Base-by-base conservation (phyloP, 257 asterid species). In the Osmanthus fragrans region DNA sequence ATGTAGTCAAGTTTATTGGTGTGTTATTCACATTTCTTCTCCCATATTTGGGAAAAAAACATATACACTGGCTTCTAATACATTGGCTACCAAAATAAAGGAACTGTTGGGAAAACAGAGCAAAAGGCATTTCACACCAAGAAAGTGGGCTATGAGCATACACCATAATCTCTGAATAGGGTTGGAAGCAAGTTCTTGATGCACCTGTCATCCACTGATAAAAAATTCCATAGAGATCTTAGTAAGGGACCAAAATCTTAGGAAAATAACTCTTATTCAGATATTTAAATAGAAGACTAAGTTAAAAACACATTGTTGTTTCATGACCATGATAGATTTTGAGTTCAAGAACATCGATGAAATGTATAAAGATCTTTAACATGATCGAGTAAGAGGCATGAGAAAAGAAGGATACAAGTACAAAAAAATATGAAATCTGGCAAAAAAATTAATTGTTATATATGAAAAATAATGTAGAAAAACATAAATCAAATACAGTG, bases 351-450 rank as follows among this genome's bases (percentile, higher is more conserved):
- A 69, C 18, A 47, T 78, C 42, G 47, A 67, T 27, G 37, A 82
- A 92, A 97, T 84, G 97, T 94, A 75, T 94, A 80, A 77, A 94
- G 97, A 86, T 94, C 99, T 86, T 94, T 94, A 79, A 94, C 99
- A 74, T 94, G 56, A 77, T 71, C 23, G 60, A 73, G 47, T 63
- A 13, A 76, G 79, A 71, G 49, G 74, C 72, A 78, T 47, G 39
- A 76, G 73, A 37, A 70, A 47, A 23, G 33, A 70, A 18, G 32
- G 77, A 18, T 34, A n/a, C 7, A 45, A 45, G 76, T 7, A n/a
- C 37, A 29, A 39, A 9, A 33, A 69, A 70, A 39, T 27, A 79
- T 47, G 15, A 69, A 39, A 12, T 25, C 12, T 72, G 25, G 32
- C 25, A 9, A 70, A 25, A 37, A 18, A 63, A 25, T 65, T 64